A percentile compares a stretch with the other conserved stretches of the same genome.
Conservation (phyloP, 495 filamentous ascomycete genomes). For the Penicillium steckii region DNA sequence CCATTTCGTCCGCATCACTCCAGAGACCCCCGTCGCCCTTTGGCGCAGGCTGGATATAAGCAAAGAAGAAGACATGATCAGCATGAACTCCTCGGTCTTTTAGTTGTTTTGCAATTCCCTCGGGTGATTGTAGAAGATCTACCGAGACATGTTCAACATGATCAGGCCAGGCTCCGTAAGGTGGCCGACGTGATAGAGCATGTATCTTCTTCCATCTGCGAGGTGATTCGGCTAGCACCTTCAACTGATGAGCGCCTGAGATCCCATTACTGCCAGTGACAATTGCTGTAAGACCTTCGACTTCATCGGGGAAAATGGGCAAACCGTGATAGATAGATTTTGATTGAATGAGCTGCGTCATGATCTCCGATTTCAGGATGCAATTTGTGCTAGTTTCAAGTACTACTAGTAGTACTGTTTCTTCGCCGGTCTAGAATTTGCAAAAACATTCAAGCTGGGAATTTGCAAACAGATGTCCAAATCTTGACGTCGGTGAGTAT, state of each 20-base stretch:
- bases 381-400: conserved; percentile 30
- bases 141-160: conserved; percentile 45
- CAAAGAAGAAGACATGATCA: conserved; percentile 56
- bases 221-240: conserved; percentile 41
- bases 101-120: conserved; percentile 37
- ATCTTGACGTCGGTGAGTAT: too few relatives aligned
- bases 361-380: too few relatives aligned
- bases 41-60: conserved; percentile 49
- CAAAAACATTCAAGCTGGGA: too few relatives aligned
- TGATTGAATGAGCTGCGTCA: too few relatives aligned
- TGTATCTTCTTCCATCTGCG: conserved; percentile 52
- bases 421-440: too few relatives aligned
- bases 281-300: conserved; percentile 45
- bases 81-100: conserved; percentile 31
- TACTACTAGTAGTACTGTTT: too few relatives aligned
- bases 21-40: conserved; percentile 38
- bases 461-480: too few relatives aligned
- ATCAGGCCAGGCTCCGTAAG: conserved; percentile 23
- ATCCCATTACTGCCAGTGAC: conserved; percentile 55
- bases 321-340: conserved; percentile 31
- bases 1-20: conserved; percentile 45
- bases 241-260: conserved; percentile 48
- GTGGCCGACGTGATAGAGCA: conserved; percentile 43
- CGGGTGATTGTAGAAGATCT: conserved; percentile 43
- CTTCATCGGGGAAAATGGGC: conserved; percentile 37